A percentile compares a stretch with the other conserved stretches of the same genome.
phyloP scores from a whole-genome alignment of 169 alveolate genomes.

The Pseudocohnilembus persalinus region DNA sequence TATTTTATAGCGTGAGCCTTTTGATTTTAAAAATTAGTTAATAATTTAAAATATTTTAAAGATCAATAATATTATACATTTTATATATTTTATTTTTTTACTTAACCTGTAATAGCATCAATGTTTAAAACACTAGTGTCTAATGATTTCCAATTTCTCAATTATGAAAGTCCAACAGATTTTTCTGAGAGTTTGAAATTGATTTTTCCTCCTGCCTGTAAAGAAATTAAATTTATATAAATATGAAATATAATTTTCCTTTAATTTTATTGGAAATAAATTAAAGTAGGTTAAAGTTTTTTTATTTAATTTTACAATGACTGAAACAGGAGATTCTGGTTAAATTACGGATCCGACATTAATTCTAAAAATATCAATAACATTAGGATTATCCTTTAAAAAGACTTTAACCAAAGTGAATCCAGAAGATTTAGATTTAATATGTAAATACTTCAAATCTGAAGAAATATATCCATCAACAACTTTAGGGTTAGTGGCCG shows the following conservation, averaged over 20 bases:
- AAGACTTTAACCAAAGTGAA: constrained; percentile 16
- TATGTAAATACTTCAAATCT: constrained; percentile 4
- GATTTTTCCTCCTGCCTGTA: background rate
- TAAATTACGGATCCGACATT: constrained; percentile 39
- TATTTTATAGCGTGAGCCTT: background rate
- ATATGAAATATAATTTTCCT: no score
- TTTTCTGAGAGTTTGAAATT: background rate
- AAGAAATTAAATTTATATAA: no score
- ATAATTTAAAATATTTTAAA: no score
- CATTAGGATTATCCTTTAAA: constrained; percentile 41
- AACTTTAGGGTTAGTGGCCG: constrained; percentile 20
- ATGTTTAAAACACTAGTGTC: background rate
- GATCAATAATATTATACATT: background rate
- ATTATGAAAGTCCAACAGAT: background rate
- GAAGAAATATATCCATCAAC: background rate
- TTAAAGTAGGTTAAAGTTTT: background rate
- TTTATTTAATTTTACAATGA: no score
- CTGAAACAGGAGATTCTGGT: constrained; percentile 40
- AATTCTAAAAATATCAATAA: constrained; percentile 41
- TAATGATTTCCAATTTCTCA: background rate
- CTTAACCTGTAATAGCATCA: background rate
- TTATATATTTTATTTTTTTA: no score
- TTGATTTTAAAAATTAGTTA: background rate
- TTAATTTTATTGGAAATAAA: no score
- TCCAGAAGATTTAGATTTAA: constrained; percentile 16